Evolutionary conservation across 352 stramenopile genomes (phyloP), one percentile per base, ranked within the genome.

Genomic region (Pythium sp.): DNA sequence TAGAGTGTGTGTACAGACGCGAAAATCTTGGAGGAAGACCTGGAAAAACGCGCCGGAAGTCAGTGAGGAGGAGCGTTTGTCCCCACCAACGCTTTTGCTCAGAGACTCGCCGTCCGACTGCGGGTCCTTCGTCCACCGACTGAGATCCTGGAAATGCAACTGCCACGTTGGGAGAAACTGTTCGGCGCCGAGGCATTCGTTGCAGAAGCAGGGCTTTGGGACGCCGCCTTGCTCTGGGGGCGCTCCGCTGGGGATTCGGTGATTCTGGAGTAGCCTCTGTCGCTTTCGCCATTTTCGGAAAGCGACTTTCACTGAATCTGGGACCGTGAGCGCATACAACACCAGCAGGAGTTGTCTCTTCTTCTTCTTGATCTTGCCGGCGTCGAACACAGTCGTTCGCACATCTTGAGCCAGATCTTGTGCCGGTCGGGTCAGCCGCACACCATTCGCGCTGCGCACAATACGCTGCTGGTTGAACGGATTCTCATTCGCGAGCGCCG

Each of bases 121-220:
- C 12, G 36, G 7, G 6, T 69, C 67, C 36, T 46, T 61, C 32
- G 46, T 67, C 82, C 80, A 88, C 22, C 74, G 75, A 20, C 64
- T 72, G 18, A 91, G 73, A 64, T 89, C 80, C 11, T 75, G 67
- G 24, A 84, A 88, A 71, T 89, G 82, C 18, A 82, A 69, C 22
- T 75, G 70, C 82, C 80, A 91, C 9, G 80, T 86, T 8, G 79
- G 62, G 0, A 87, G 58, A 41, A 87, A 71, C 56, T 91, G 79
- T 18, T 78, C 68, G 0, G 67, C 54, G 7, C 82, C 79, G 12
- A 88, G 68, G 51, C 82, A 91, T 36, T 73, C 64, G n/a, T 91
- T 73, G 49, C 82, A 87, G 36, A 80, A 77, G 41, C 80, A 89
- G 8, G 80, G 65, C 43, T 72, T 76, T 6, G 82, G 77, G 6